phyloP scores from a whole-genome alignment of 768 basidiomycete species.

The Cytidiella melzeri region DNA sequence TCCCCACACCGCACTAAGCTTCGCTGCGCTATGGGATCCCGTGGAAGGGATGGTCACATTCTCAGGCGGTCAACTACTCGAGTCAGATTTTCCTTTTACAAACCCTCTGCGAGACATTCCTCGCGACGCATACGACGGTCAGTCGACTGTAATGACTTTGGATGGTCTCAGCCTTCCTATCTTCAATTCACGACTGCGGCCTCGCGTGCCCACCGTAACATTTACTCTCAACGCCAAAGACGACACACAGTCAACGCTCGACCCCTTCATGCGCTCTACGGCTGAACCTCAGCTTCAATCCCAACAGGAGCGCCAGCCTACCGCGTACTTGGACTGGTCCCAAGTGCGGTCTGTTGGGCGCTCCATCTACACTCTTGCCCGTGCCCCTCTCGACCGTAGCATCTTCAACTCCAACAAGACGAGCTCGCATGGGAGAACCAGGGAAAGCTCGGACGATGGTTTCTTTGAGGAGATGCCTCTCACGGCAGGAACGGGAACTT shows the following conservation, averaged over 20 bases:
- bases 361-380: not conserved
- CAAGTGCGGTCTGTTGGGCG: constrained; percentile 2
- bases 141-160: constrained; percentile 24
- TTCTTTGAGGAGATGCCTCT: constrained; percentile 21
- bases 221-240: constrained; percentile 18
- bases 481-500: constrained; percentile 11
- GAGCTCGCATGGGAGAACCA: constrained; percentile 2
- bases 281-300: not conserved
- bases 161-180: constrained; percentile 17
- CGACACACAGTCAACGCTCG: constrained; percentile 15
- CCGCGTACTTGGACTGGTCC: constrained; percentile 4
- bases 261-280: constrained; percentile 14
- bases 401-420: not conserved
- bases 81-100: constrained; percentile 14
- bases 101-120: constrained; percentile 12
- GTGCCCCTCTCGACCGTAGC: constrained; percentile 7
- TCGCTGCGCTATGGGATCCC: constrained; percentile 56
- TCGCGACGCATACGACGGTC: constrained; percentile 18
- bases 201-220: constrained; percentile 9
- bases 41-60: constrained; percentile 53
- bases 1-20: constrained; percentile 49
- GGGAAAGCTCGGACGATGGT: constrained; percentile 19
- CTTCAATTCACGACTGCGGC: constrained; percentile 6
- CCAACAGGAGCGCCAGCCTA: not conserved
- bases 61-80: constrained; percentile 43